These are phyloP conservation scores for Moelleriella libera DNA, from an alignment of 2,329 filamentous ascomycete species.

Conservation along the genomic window DNA sequence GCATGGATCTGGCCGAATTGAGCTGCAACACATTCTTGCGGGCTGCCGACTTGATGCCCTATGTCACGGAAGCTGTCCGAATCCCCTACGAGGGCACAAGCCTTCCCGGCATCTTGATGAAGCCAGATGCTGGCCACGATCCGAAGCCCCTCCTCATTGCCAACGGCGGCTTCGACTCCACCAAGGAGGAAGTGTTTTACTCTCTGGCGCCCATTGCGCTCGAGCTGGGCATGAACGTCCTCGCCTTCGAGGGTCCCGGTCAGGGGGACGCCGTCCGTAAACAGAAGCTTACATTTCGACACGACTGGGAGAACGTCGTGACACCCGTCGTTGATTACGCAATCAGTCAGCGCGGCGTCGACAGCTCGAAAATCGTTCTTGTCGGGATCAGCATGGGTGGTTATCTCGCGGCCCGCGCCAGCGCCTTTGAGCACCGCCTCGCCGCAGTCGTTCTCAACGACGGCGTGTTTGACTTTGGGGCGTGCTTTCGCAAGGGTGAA, in stretches of 20 bases:
- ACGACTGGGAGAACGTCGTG: slow-evolving; percentile 26
- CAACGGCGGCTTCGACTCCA: neutral
- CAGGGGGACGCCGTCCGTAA: slow-evolving; percentile 25
- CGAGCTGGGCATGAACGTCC: slow-evolving; percentile 24
- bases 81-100: neutral
- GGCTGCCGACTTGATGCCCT: neutral
- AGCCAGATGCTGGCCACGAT: neutral
- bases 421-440: slow-evolving; percentile 27
- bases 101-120: neutral
- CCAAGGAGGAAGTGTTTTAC: neutral
- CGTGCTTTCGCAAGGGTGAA: neutral
- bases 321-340: slow-evolving; percentile 25
- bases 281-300: slow-evolving; percentile 27
- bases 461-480: slow-evolving; percentile 16
- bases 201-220: slow-evolving; percentile 8
- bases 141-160: neutral
- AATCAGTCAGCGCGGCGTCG: slow-evolving; percentile 12
- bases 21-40: neutral
- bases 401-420: slow-evolving; percentile 22
- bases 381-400: slow-evolving; percentile 27
- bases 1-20: neutral
- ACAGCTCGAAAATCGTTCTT: slow-evolving; percentile 16
- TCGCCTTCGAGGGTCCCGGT: slow-evolving; percentile 31
- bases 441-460: slow-evolving; percentile 22
- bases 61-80: neutral